These are phyloP conservation scores for Euphorbia schlechtendalii DNA, from an alignment of 441 rosid species.

Conservation along the genomic window DNA sequence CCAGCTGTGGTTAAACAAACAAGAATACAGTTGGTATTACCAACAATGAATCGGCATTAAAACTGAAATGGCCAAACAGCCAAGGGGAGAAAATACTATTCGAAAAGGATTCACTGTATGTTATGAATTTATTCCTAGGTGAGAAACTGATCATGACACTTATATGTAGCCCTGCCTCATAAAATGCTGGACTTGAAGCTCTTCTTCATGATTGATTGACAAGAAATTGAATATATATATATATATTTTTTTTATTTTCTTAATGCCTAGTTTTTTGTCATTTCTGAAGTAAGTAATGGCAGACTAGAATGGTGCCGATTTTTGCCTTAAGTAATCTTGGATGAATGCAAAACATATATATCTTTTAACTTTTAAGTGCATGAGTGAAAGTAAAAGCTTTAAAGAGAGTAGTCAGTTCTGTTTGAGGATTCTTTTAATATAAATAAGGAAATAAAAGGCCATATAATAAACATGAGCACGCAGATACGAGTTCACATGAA, in stretches of 20 bases:
- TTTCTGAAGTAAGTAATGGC: background rate
- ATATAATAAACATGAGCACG: background rate
- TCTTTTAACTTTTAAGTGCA: background rate
- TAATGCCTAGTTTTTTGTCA: background rate
- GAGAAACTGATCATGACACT: too few species aligned
- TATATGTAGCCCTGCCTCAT: too few species aligned
- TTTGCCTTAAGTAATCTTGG: background rate
- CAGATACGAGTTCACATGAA: background rate
- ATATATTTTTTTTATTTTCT: too few species aligned
- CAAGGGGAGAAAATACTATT: background rate
- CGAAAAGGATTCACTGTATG: too few species aligned
- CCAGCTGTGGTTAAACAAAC: constrained; percentile 37
- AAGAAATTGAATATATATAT: background rate
- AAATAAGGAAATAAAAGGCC: background rate
- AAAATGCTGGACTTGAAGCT: too few species aligned
- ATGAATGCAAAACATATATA: background rate
- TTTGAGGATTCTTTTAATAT: background rate
- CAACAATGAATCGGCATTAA: background rate
- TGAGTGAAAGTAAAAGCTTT: background rate
- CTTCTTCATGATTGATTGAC: background rate
- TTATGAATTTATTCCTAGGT: background rate
- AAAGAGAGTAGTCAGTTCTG: background rate
- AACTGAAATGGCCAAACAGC: background rate
- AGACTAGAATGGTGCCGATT: background rate
- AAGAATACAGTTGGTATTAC: constrained; percentile 12